A percentile compares a stretch with the other conserved stretches of the same genome.
phyloP scores from a whole-genome alignment of 1,284 basidiomycete species.

The Rhodotorula sp. region DNA sequence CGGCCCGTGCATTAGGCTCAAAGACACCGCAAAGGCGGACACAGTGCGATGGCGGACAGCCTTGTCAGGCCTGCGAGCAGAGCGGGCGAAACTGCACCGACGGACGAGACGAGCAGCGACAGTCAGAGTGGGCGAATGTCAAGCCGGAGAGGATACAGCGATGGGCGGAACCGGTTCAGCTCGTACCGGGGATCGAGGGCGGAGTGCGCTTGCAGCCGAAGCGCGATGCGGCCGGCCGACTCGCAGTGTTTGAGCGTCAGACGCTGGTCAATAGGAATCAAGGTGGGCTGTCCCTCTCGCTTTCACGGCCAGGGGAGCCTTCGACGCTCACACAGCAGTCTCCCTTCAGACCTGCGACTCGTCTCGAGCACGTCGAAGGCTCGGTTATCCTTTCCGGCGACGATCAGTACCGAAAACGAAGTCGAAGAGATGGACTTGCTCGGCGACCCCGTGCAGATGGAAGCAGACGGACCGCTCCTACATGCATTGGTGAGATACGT shows the following conservation, averaged over 20 bases:
- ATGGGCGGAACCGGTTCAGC: constrained; percentile 21
- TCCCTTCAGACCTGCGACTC: constrained; percentile 18
- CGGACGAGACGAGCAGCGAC: not conserved
- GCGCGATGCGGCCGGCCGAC: constrained; percentile 3
- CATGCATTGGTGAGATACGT: constrained; percentile 3
- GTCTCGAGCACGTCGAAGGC: not conserved
- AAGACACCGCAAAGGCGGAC: too few species aligned
- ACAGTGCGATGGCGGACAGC: constrained; percentile 5
- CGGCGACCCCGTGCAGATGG: not conserved
- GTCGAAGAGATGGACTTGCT: constrained; percentile 15
- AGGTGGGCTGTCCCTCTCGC: not conserved
- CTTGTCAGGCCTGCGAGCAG: constrained; percentile 7
- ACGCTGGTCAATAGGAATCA: not conserved
- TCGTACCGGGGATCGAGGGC: constrained; percentile 8
- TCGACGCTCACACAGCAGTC: too few species aligned
- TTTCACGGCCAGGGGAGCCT: not conserved
- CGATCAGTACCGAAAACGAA: not conserved
- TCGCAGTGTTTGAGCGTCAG: constrained; percentile 15
- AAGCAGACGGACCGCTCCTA: constrained; percentile 11
- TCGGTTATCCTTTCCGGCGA: not conserved
- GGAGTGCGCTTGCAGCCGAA: constrained; percentile 3
- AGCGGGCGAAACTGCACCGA: too few species aligned
- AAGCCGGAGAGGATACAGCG: constrained; percentile 7
- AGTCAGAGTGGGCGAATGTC: constrained; percentile 17
- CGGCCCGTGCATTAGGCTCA: not conserved